Percentiles rank a stretch among this genome's conserved stretches.
phyloP scores from a whole-genome alignment of 2,329 filamentous ascomycete species.

The Fusarium torreyae region DNA sequence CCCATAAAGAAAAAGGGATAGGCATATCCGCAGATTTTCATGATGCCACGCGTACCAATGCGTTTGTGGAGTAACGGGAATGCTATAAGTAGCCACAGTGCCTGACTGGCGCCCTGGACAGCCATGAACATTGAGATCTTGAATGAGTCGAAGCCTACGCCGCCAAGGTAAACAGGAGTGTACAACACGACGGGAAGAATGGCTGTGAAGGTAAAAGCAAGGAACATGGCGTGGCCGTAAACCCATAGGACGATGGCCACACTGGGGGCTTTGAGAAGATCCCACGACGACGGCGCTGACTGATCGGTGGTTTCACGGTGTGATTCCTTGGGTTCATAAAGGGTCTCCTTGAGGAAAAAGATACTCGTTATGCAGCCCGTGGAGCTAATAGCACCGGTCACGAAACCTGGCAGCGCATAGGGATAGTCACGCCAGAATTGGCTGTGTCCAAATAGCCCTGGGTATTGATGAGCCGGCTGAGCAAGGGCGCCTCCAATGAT shows the following conservation, averaged over 20 bases:
- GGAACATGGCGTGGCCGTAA: constrained; percentile 76
- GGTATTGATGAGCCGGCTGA: constrained; percentile 76
- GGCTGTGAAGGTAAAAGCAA: constrained; percentile 81
- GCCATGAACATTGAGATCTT: constrained; percentile 78
- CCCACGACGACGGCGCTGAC: constrained; percentile 45
- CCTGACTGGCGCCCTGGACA: constrained; percentile 75
- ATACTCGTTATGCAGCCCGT: constrained; percentile 66
- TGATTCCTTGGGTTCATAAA: constrained; percentile 49
- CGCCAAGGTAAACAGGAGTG: constrained; percentile 73
- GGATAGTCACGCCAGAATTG: constrained; percentile 66
- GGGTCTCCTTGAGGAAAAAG: constrained; percentile 76
- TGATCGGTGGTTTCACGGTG: constrained; percentile 7
- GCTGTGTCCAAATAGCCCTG: constrained; percentile 63
- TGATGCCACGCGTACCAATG: constrained; percentile 75
- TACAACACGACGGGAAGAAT: constrained; percentile 79
- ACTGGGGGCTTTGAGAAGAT: constrained; percentile 73
- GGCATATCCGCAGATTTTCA: constrained; percentile 66
- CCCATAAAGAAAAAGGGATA: constrained; percentile 77
- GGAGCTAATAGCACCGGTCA: constrained; percentile 69
- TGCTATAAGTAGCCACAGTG: constrained; percentile 77
- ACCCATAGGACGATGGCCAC: constrained; percentile 76
- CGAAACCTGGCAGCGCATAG: constrained; percentile 70
- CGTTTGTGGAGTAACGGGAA: constrained; percentile 79
- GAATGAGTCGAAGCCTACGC: constrained; percentile 72
- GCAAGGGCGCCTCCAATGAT: constrained; percentile 78